These are phyloP conservation scores for Mytilinidion resinicola DNA, from an alignment of 495 filamentous ascomycete species.

Conservation along the genomic window DNA sequence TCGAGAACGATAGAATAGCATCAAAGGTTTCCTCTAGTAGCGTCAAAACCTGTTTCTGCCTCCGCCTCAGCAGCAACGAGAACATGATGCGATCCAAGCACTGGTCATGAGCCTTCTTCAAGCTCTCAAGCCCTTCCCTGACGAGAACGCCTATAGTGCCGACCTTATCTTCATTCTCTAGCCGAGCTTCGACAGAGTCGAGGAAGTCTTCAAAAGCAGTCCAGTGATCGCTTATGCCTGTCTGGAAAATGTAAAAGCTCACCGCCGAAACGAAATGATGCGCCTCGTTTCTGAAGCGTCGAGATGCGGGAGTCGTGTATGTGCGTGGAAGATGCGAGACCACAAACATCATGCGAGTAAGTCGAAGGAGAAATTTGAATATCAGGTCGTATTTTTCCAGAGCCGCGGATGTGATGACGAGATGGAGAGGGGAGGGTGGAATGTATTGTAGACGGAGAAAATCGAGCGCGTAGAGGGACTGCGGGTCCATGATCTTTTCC, in stretches of 20 bases:
- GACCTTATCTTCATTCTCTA: conserved; percentile 35
- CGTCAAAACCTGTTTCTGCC: conserved; percentile 63
- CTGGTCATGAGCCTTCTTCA: conserved; percentile 66
- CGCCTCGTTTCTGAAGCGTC: conserved; percentile 64
- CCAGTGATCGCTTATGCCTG: conserved; percentile 68
- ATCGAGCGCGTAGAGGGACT: conserved; percentile 78
- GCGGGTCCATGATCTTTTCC: conserved; percentile 68
- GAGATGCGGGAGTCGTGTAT: conserved; percentile 36
- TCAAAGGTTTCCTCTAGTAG: conserved; percentile 74
- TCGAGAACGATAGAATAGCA: conserved; percentile 62
- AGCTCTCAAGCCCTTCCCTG: conserved; percentile 53
- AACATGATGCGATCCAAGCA: conserved; percentile 76
- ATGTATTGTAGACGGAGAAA: conserved; percentile 84
- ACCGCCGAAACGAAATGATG: conserved; percentile 68
- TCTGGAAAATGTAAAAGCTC: conserved; percentile 68
- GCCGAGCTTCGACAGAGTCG: conserved; percentile 52
- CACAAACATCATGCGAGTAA: conserved; percentile 74
- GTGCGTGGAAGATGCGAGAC: conserved; percentile 58
- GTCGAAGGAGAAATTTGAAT: conserved; percentile 70
- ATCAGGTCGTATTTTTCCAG: conserved; percentile 76
- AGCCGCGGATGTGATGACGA: conserved; percentile 60
- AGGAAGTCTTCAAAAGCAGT: conserved; percentile 58
- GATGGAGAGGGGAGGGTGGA: conserved; percentile 63
- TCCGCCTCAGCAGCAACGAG: conserved; percentile 60
- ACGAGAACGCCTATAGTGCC: conserved; percentile 37